phyloP scores from a whole-genome alignment of 2,329 filamentous ascomycete genomes.

The Stagonosporopsis rhizophila region DNA sequence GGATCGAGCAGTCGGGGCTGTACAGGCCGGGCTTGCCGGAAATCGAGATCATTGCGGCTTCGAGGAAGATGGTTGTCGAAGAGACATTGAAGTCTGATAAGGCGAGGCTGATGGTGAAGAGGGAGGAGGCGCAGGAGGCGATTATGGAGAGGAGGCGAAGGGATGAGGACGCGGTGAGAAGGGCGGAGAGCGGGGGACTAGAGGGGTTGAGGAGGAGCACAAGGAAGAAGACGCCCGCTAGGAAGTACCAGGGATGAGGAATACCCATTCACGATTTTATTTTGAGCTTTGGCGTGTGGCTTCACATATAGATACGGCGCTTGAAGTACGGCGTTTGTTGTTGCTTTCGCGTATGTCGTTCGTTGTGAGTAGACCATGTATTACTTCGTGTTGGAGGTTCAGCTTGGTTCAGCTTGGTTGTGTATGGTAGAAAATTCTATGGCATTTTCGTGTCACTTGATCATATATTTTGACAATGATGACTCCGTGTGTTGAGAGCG shows the following conservation, averaged over 20 bases:
- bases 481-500: no score
- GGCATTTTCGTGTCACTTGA: no score
- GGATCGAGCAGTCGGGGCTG: background rate
- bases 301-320: no score
- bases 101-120: background rate
- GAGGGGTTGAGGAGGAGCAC: background rate
- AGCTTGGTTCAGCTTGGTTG: no score
- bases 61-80: background rate
- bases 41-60: background rate
- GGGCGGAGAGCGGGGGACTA: background rate
- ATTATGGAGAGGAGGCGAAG: background rate
- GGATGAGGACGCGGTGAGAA: background rate
- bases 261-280: background rate
- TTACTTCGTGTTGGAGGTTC: no score
- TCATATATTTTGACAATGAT: no score
- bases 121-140: no score
- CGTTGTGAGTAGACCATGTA: no score
- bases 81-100: background rate
- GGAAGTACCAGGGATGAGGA: background rate
- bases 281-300: background rate
- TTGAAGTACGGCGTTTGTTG: background rate
- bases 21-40: background rate
- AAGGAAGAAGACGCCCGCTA: background rate
- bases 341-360: no score
- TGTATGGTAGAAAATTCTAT: no score